Percentiles rank a stretch among this genome's conserved stretches.
phyloP scores from a whole-genome alignment of 2,329 filamentous ascomycete genomes.

The Colletotrichum godetiae region DNA sequence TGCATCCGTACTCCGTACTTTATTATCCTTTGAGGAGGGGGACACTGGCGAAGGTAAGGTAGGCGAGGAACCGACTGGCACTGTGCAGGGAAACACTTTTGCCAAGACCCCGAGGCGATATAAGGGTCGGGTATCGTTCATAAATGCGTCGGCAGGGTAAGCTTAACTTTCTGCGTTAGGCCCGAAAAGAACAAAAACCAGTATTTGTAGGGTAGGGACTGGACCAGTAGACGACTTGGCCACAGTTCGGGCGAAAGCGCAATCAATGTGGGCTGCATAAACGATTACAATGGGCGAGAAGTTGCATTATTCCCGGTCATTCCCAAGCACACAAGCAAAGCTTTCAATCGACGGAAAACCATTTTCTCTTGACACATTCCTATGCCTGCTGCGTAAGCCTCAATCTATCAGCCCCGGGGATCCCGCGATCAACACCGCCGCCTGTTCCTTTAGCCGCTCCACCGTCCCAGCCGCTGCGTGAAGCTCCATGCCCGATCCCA shows the following conservation, averaged over 20 bases:
- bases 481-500: constrained; percentile 14
- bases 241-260: constrained; percentile 15
- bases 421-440: constrained; percentile 32
- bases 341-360: neutral
- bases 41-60: neutral
- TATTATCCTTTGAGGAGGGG: neutral
- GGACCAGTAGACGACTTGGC: neutral
- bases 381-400: constrained; percentile 33
- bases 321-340: neutral
- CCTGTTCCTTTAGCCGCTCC: constrained; percentile 20
- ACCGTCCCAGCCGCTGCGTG: constrained; percentile 13
- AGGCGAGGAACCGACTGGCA: constrained; percentile 7
- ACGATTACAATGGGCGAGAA: neutral
- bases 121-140: neutral
- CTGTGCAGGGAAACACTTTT: constrained; percentile 9
- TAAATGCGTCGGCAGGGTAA: constrained; percentile 9
- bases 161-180: constrained; percentile 25
- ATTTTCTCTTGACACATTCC: constrained; percentile 17
- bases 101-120: neutral
- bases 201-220: neutral
- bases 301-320: constrained; percentile 18
- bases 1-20: neutral
- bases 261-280: constrained; percentile 9
- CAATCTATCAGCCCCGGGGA: constrained; percentile 25
- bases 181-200: neutral